Percentiles rank a stretch among this genome's conserved stretches.
Evolutionary conservation across 2,329 filamentous ascomycete genomes (phyloP).

Genomic region (Dothiorella sarmentorum): DNA sequence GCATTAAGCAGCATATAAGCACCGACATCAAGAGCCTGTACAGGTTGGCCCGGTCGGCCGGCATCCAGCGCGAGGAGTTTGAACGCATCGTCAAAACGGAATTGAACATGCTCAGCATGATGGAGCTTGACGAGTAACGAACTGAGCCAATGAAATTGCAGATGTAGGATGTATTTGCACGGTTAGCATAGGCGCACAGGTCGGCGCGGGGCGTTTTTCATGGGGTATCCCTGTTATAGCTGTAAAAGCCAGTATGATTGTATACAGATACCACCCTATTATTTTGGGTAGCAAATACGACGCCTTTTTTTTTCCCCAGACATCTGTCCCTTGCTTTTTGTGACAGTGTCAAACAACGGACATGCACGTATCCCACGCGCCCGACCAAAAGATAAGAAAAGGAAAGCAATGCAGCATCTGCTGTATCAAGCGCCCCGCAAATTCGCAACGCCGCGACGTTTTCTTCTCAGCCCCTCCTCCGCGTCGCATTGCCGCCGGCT

Average conservation of each 20-base stretch:
- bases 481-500: conserved; percentile 27
- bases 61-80: conserved; percentile 73
- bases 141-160: neutral
- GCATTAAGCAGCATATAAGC: conserved; percentile 74
- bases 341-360: neutral
- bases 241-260: neutral
- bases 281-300: conserved; percentile 9
- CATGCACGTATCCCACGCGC: neutral
- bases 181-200: conserved; percentile 1
- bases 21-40: conserved; percentile 75
- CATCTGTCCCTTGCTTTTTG: neutral
- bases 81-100: conserved; percentile 68
- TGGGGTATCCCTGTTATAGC: neutral
- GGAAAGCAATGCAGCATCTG: neutral
- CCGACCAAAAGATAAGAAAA: neutral
- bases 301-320: neutral
- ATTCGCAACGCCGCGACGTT: neutral
- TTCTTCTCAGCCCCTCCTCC: conserved; percentile 31
- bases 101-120: conserved; percentile 64
- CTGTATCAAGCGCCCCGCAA: neutral
- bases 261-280: conserved; percentile 8
- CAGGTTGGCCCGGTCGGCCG: conserved; percentile 64
- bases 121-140: conserved; percentile 55
- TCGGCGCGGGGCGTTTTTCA: neutral
- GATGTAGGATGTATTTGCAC: neutral